Evolutionary conservation across 2,329 filamentous ascomycete genomes (phyloP).

Genomic region (Fusarium goolgardi): DNA sequence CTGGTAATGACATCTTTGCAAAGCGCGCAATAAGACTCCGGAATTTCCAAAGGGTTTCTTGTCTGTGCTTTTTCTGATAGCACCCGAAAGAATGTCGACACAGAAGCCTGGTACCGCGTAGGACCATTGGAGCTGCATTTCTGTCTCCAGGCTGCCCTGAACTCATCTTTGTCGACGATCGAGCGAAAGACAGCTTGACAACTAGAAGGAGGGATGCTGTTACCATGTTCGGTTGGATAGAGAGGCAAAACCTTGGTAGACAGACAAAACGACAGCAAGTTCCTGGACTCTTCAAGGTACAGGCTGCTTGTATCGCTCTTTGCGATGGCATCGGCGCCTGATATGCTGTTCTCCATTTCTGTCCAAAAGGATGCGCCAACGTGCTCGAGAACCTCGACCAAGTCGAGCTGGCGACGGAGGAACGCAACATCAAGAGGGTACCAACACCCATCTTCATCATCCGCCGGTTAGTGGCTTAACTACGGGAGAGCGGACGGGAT

Average conservation of each 20-base stretch:
- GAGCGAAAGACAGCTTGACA: not conserved
- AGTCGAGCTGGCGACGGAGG: not conserved
- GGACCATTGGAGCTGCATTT: fast-evolving
- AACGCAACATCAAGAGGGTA: not conserved
- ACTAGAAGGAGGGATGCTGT: not conserved
- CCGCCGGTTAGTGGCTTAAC: constrained; percentile 5
- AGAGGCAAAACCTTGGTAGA: no score
- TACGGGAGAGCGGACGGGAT: constrained; percentile 14
- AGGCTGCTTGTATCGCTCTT: not conserved
- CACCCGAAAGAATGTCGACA: not conserved
- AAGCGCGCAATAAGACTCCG: not conserved
- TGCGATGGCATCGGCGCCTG: not conserved
- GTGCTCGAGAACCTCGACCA: not conserved
- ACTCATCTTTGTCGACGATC: not conserved
- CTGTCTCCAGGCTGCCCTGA: not conserved
- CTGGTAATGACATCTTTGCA: not conserved
- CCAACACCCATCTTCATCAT: not conserved
- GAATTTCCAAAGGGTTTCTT: not conserved
- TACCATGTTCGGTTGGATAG: not conserved
- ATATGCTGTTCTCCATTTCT: not conserved
- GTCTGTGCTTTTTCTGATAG: not conserved
- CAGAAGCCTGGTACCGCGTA: not conserved
- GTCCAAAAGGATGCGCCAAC: not conserved
- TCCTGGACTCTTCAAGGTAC: not conserved
- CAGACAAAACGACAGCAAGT: not conserved